Conservation (phyloP, 768 basidiomycete genomes). For the Hydnum rufescens region DNA sequence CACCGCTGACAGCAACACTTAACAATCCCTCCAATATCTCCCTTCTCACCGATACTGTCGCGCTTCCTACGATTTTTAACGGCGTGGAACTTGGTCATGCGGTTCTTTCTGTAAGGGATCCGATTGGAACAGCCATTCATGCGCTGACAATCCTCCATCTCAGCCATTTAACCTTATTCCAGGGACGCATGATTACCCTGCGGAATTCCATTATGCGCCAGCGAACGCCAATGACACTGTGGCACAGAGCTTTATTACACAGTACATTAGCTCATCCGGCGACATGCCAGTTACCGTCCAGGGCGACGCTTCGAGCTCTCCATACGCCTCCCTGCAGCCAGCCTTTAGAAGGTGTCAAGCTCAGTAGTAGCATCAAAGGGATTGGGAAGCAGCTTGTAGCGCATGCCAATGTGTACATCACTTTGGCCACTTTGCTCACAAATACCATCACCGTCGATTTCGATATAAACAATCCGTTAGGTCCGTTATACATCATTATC, state of each 20-base stretch:
- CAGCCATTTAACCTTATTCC: slow-evolving; percentile 39
- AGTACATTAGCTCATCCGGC: slow-evolving; percentile 35
- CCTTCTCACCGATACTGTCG: slow-evolving; percentile 34
- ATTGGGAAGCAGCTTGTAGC: slow-evolving; percentile 26
- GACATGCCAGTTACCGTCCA: slow-evolving; percentile 32
- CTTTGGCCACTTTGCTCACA: slow-evolving; percentile 19
- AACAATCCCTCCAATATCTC: slow-evolving; percentile 52
- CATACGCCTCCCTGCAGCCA: slow-evolving; percentile 36
- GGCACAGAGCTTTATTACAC: slow-evolving; percentile 26
- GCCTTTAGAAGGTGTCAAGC: slow-evolving; percentile 34
- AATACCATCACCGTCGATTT: slow-evolving; percentile 30
- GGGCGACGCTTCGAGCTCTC: slow-evolving; percentile 39
- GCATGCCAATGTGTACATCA: slow-evolving; percentile 33
- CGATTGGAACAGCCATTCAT: background rate
- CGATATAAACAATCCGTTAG: slow-evolving; percentile 24
- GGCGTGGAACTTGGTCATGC: slow-evolving; percentile 18
- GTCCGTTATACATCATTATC: background rate
- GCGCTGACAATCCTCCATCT: slow-evolving; percentile 1
- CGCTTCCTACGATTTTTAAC: slow-evolving; percentile 38
- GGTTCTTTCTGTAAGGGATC: background rate
- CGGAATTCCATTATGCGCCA: slow-evolving; percentile 53
- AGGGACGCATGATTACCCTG: slow-evolving; percentile 30
- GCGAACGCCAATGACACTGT: slow-evolving; percentile 42
- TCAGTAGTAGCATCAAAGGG: slow-evolving; percentile 21
- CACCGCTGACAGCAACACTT: slow-evolving; percentile 35